Percentiles rank a stretch among this genome's conserved stretches.
phyloP scores from a whole-genome alignment of 2,329 filamentous ascomycete genomes.

The Alternaria panax region DNA sequence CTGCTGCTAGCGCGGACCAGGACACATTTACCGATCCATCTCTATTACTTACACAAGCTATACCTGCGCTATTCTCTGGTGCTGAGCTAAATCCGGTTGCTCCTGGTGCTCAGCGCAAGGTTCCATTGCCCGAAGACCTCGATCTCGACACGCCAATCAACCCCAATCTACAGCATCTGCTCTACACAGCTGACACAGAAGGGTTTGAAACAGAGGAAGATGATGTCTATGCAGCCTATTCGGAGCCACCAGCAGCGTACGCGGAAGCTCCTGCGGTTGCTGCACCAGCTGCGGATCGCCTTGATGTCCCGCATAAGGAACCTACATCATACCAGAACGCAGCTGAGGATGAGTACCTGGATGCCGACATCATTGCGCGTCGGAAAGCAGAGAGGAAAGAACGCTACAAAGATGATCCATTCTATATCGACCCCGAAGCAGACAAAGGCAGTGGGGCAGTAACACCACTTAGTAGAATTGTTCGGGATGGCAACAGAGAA shows the following conservation, averaged over 20 bases:
- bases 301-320: constrained; percentile 50
- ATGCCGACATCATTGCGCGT: constrained; percentile 75
- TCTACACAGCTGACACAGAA: constrained; percentile 61
- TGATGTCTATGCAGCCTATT: constrained; percentile 57
- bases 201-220: constrained; percentile 53
- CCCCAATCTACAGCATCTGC: constrained; percentile 70
- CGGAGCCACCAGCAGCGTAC: constrained; percentile 49
- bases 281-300: constrained; percentile 53
- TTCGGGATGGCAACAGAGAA: constrained; percentile 69
- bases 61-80: constrained; percentile 85
- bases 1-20: constrained; percentile 63
- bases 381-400: constrained; percentile 80
- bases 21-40: constrained; percentile 79
- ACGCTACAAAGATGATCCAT: constrained; percentile 90
- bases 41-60: constrained; percentile 84
- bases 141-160: constrained; percentile 87
- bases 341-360: constrained; percentile 64
- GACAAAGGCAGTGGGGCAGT: constrained; percentile 66
- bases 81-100: constrained; percentile 94
- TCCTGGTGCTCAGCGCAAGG: constrained; percentile 79
- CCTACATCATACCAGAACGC: constrained; percentile 56
- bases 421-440: constrained; percentile 75
- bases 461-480: constrained; percentile 81
- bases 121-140: constrained; percentile 77
- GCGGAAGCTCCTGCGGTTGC: constrained; percentile 23